Evolutionary conservation across 2,329 filamentous ascomycete genomes (phyloP).

Genomic region (Penicillium glabrum): DNA sequence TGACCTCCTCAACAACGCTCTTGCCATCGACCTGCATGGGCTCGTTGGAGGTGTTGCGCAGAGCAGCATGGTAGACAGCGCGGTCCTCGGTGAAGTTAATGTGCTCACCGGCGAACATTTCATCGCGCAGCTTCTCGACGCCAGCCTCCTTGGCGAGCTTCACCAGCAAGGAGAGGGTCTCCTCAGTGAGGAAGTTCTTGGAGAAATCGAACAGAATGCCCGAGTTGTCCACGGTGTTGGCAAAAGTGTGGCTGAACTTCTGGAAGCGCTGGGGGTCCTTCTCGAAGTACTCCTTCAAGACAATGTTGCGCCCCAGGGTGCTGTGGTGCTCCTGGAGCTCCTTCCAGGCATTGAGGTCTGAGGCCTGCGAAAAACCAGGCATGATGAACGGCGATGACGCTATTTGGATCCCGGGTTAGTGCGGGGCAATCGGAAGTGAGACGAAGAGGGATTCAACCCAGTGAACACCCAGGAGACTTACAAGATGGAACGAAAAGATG

Average conservation of each 20-base stretch:
- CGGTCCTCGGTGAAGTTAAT: conserved; percentile 99
- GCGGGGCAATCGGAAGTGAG: conserved; percentile 22
- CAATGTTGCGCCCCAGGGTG: conserved; percentile 80
- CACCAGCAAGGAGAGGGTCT: conserved; percentile 82
- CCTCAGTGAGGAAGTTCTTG: conserved; percentile 96
- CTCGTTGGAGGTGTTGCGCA: conserved; percentile 86
- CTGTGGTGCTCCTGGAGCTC: conserved; percentile 89
- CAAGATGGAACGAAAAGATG: not conserved
- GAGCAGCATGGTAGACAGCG: conserved; percentile 91
- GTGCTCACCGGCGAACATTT: conserved; percentile 96
- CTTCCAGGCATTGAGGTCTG: conserved; percentile 82
- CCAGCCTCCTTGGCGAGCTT: conserved; percentile 90
- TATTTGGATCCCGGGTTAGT: conserved; percentile 21
- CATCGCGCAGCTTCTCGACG: conserved; percentile 89
- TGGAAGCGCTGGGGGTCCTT: conserved; percentile 84
- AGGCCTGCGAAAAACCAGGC: conserved; percentile 65
- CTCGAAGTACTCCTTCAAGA: conserved; percentile 89
- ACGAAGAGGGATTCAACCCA: not conserved
- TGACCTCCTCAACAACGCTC: conserved; percentile 92
- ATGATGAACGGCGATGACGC: conserved; percentile 27
- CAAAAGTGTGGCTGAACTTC: conserved; percentile 85
- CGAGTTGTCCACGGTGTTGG: conserved; percentile 71
- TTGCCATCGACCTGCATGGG: conserved; percentile 81
- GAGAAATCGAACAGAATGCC: conserved; percentile 98
- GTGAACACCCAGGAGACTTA: not conserved